Percentiles rank a stretch among this genome's conserved stretches.
Evolutionary conservation across 352 stramenopile genomes (phyloP).

Genomic region (Globisporangium echinulatum): DNA sequence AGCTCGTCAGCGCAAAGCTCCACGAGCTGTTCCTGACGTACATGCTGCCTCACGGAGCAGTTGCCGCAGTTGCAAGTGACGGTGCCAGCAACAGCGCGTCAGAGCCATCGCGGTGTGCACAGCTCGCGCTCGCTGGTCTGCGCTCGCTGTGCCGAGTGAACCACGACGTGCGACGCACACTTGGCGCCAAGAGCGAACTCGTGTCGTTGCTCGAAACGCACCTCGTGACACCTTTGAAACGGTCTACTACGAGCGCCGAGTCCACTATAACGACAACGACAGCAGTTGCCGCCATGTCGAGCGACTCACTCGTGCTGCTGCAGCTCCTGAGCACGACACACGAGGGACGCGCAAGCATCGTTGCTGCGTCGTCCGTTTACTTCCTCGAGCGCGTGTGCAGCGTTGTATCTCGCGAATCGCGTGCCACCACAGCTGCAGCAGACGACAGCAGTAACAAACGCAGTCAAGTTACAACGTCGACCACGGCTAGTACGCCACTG

Average conservation of each 20-base stretch:
- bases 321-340: conserved; percentile 23
- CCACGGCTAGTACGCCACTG: background rate
- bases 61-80: conserved; percentile 1
- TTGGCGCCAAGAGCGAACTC: conserved; percentile 17
- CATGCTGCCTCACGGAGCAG: conserved; percentile 10
- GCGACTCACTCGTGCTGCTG: conserved; percentile 11
- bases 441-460: background rate
- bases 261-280: background rate
- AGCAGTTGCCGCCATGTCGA: no score
- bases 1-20: conserved; percentile 34
- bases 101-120: conserved; percentile 1
- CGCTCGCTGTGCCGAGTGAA: conserved; percentile 30
- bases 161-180: conserved; percentile 21
- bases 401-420: conserved; percentile 4
- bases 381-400: conserved; percentile 21
- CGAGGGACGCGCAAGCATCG: conserved; percentile 19
- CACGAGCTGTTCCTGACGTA: conserved; percentile 41
- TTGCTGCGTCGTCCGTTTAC: conserved; percentile 7
- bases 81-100: no score
- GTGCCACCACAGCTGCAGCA: background rate
- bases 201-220: conserved; percentile 7
- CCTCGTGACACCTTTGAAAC: background rate
- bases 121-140: conserved; percentile 29
- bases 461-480: background rate
- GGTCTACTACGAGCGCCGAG: background rate